Conservation (phyloP, 2,329 filamentous ascomycete genomes). For the Lithohypha guttulata region DNA sequence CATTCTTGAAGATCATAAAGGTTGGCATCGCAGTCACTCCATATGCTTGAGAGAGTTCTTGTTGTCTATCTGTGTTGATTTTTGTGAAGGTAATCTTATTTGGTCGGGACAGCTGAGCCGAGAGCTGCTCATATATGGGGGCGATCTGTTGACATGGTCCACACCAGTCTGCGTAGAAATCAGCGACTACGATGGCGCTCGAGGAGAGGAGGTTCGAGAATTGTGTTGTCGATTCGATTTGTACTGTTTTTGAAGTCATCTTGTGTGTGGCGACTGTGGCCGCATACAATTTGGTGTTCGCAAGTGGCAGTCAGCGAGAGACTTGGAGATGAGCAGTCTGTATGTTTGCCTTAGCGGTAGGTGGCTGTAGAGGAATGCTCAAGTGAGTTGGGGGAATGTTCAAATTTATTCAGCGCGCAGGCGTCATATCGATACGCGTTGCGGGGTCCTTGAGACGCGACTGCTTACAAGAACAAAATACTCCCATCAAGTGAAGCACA, state of each 20-base stretch:
- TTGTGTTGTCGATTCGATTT: slow-evolving; percentile 55
- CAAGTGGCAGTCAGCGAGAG: too few relatives aligned
- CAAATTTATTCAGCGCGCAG: too few relatives aligned
- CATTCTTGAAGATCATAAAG: slow-evolving; percentile 78
- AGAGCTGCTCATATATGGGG: slow-evolving; percentile 69
- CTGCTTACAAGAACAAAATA: too few relatives aligned
- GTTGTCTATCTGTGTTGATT: slow-evolving; percentile 69
- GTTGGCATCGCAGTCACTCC: slow-evolving; percentile 71
- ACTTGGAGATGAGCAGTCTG: too few relatives aligned
- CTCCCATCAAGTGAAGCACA: background rate
- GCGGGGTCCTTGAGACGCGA: too few relatives aligned
- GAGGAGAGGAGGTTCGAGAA: slow-evolving; percentile 58
- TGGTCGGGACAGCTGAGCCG: slow-evolving; percentile 57
- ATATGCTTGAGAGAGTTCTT: slow-evolving; percentile 63
- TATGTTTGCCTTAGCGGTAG: too few relatives aligned
- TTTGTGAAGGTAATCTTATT: slow-evolving; percentile 74
- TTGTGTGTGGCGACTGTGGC: too few relatives aligned
- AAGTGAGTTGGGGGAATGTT: too few relatives aligned
- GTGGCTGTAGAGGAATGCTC: too few relatives aligned
- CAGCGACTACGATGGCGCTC: slow-evolving; percentile 71
- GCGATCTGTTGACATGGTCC: slow-evolving; percentile 74
- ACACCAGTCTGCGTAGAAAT: slow-evolving; percentile 88
- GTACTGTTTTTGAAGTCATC: slow-evolving; percentile 34
- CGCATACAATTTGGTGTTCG: too few relatives aligned
- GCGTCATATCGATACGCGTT: too few relatives aligned